Evolutionary conservation across 2,329 filamentous ascomycete genomes (phyloP).

Genomic region (Raffaelea ambrosiae): DNA sequence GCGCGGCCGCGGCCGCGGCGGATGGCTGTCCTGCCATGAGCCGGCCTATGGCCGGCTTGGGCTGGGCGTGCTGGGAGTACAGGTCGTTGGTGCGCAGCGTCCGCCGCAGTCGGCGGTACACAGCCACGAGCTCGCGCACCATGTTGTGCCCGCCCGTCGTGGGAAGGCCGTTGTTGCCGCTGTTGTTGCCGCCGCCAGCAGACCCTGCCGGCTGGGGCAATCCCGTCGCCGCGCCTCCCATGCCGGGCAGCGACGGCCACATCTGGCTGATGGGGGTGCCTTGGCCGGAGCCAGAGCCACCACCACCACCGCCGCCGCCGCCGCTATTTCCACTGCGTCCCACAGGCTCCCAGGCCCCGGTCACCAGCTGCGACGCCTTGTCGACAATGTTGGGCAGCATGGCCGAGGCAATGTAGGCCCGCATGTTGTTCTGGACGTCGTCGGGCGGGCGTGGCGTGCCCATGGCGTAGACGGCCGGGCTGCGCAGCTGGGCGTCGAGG

Average conservation of each 20-base stretch:
- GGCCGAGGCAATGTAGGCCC: slow-evolving; percentile 26
- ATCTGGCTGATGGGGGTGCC: background rate
- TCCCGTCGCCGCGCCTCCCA: background rate
- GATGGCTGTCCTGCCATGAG: no score
- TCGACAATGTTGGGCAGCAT: slow-evolving; percentile 32
- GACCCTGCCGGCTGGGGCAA: no score
- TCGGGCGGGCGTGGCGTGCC: slow-evolving; percentile 24
- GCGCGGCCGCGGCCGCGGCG: slow-evolving; percentile 20
- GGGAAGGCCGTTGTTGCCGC: slow-evolving; percentile 11
- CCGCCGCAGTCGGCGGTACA: slow-evolving; percentile 52
- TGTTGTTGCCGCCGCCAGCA: background rate
- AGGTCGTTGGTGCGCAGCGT: slow-evolving; percentile 50
- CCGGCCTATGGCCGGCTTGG: no score
- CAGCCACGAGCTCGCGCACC: slow-evolving; percentile 46
- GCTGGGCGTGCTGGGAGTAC: slow-evolving; percentile 22
- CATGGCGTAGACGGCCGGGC: slow-evolving; percentile 31
- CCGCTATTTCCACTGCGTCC: background rate
- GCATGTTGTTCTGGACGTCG: slow-evolving; percentile 25
- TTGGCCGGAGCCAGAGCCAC: background rate
- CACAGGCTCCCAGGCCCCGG: slow-evolving; percentile 33
- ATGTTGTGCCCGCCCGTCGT: slow-evolving; percentile 24
- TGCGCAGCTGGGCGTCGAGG: slow-evolving; percentile 48
- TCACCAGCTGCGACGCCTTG: slow-evolving; percentile 24
- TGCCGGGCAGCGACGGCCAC: slow-evolving; percentile 4
- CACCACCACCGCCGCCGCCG: background rate